Percentiles rank a stretch among this genome's conserved stretches.
These are phyloP conservation scores for Ichthyophonus hoferi DNA, from an alignment of 208 protist genomes.

Conservation along the genomic window DNA sequence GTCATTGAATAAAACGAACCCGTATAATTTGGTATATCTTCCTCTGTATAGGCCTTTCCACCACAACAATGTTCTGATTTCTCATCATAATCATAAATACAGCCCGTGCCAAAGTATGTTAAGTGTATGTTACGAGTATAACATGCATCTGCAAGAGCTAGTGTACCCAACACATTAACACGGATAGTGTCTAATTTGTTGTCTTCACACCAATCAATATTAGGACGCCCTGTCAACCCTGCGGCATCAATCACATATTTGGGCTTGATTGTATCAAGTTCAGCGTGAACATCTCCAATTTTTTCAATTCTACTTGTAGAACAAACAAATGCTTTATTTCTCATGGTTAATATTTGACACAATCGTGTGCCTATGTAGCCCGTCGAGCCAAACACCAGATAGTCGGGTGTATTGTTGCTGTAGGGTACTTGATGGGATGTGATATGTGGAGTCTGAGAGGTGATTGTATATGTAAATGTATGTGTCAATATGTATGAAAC, in stretches of 20 bases:
- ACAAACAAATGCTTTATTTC: background rate
- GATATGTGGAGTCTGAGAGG: too few species aligned
- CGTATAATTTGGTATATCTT: constrained; percentile 60
- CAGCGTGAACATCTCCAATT: constrained; percentile 29
- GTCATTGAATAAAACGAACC: constrained; percentile 66
- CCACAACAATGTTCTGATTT: constrained; percentile 22
- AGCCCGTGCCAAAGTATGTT: constrained; percentile 69
- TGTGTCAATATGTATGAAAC: too few species aligned
- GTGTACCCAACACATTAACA: constrained; percentile 64
- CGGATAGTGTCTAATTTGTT: constrained; percentile 62
- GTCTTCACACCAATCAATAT: constrained; percentile 72
- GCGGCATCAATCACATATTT: constrained; percentile 57
- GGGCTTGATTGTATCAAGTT: constrained; percentile 51
- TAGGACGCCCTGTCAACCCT: constrained; percentile 64
- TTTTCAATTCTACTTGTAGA: constrained; percentile 46
- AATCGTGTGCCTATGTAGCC: constrained; percentile 52
- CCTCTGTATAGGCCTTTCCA: constrained; percentile 53
- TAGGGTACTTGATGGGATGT: too few species aligned
- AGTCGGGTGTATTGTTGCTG: too few species aligned
- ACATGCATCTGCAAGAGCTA: constrained; percentile 57
- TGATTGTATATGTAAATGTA: too few species aligned
- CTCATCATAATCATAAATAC: constrained; percentile 61
- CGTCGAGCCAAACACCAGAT: constrained; percentile 50
- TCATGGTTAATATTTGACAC: constrained; percentile 36
- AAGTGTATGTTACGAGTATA: constrained; percentile 52